Evolutionary conservation across 352 stramenopile genomes (phyloP).

Genomic region (Hyaloperonospora arabidopsidis): DNA sequence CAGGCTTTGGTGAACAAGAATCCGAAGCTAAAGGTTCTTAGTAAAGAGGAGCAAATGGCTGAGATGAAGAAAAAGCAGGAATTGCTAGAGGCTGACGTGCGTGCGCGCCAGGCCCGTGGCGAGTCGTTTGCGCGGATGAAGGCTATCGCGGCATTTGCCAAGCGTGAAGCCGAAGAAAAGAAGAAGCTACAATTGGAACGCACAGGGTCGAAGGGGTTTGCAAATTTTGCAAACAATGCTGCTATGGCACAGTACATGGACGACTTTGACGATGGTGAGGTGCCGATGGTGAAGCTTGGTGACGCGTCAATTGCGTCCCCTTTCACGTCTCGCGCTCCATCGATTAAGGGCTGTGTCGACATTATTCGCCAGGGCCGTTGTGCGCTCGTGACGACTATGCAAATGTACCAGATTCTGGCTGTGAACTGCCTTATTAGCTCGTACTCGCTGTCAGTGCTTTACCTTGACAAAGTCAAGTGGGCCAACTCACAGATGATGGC

Average conservation of each 20-base stretch:
- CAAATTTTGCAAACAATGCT: conserved; percentile 79
- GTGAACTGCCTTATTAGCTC: conserved; percentile 98
- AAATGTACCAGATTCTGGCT: conserved; percentile 98
- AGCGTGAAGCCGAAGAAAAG: conserved; percentile 66
- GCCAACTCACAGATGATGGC: conserved; percentile 94
- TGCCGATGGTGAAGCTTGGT: conserved; percentile 97
- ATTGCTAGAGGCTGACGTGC: conserved; percentile 74
- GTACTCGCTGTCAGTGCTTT: conserved; percentile 97
- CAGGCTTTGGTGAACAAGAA: conserved; percentile 47
- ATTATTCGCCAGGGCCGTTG: conserved; percentile 97
- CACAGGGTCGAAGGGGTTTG: conserved; percentile 73
- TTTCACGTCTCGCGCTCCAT: conserved; percentile 94
- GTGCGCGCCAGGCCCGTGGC: conserved; percentile 61
- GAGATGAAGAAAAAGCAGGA: conserved; percentile 78
- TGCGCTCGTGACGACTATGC: conserved; percentile 98
- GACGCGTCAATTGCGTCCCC: conserved; percentile 98
- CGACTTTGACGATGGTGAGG: conserved; percentile 86
- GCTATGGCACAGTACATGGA: conserved; percentile 88
- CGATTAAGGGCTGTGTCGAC: conserved; percentile 88
- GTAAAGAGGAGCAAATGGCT: conserved; percentile 77
- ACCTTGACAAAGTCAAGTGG: conserved; percentile 98
- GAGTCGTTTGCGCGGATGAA: conserved; percentile 85
- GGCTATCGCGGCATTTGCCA: conserved; percentile 78
- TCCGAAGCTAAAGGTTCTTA: conserved; percentile 49
- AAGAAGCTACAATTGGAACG: conserved; percentile 60